Evolutionary conservation across 2,329 filamentous ascomycete species (phyloP), one percentile per base, ranked within the genome.

Genomic region (Fusarium scirpi): DNA sequence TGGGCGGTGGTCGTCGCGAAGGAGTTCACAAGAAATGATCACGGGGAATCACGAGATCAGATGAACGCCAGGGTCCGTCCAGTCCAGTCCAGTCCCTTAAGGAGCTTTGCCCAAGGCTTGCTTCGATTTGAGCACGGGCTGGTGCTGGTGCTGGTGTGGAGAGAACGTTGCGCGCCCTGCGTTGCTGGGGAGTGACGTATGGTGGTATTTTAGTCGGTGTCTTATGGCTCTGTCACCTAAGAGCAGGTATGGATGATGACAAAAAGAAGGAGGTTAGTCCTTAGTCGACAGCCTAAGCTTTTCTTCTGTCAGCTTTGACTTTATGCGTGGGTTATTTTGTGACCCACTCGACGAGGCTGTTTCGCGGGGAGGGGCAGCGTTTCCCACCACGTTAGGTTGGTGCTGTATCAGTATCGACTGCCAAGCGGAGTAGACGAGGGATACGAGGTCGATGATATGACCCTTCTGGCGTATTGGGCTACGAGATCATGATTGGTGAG

Each of bases 181-280:
- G 62, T 72, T 74, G 67, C 69, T 65, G 64, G 55, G 62, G 64
- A 62, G 69, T 75, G 72, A 75, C 73, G 73, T 75, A 75, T 69
- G 55, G 52, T 73, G 69, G 61, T 68, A 62, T 68, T 58, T 69
- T 64, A 63, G 65, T 62, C 48, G 63, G 49, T 57, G 49, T 63
- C 52, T 56, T 27, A 49, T 67, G 51, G 34, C 24, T 52, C 32
- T 43, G 49, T 43, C 34, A 29, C 49, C 13, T 20, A 25, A 25
- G 24, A 25, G 24, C 24, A 25, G 24, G 24, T 25, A 20, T 27
- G 6, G 34, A 6, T 27, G 9, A 15, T 16, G 24, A 53, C 22
- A 27, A 22, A 53, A 43, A 41, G 22, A 27, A 25, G 20, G 13
- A 29, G 49, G 12, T 34, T 18, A 27, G 18, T 38, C 9, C 20